A percentile compares a stretch with the other conserved stretches of the same genome.
Evolutionary conservation across 164 flowering plant species (phyloP).

Genomic region (Annona squamosa): DNA sequence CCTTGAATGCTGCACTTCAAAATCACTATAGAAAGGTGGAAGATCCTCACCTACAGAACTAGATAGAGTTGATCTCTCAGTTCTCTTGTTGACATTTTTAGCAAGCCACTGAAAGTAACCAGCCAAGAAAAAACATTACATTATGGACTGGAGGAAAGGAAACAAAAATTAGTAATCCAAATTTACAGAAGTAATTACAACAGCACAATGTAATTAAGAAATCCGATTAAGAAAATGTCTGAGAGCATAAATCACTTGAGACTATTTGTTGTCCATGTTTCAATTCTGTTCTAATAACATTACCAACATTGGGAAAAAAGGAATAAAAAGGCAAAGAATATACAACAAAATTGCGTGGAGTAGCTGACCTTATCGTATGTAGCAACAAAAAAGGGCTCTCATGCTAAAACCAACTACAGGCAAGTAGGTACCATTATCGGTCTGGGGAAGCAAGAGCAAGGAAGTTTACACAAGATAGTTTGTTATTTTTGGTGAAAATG

Average conservation of each 20-base stretch:
- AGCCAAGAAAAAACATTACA: neutral
- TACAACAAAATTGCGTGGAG: no score
- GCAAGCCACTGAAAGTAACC: conserved; percentile 61
- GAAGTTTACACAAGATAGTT: no score
- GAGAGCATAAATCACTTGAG: neutral
- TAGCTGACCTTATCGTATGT: no score
- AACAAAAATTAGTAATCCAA: neutral
- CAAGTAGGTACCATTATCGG: no score
- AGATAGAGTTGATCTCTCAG: conserved; percentile 41
- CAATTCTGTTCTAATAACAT: neutral
- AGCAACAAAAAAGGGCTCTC: no score
- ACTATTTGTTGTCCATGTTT: neutral
- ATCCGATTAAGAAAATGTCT: neutral
- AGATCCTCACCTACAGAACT: conserved; percentile 34
- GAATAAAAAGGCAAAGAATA: no score
- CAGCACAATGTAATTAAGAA: neutral
- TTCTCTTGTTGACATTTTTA: conserved; percentile 55
- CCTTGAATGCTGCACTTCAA: neutral
- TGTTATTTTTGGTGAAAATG: no score
- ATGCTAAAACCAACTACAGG: no score
- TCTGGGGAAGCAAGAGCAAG: no score
- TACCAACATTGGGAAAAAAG: no score
- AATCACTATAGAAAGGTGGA: conserved; percentile 6
- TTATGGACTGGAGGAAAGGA: neutral
- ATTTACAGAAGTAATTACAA: neutral